A percentile compares a stretch with the other conserved stretches of the same genome.
Conservation (phyloP, 2,329 filamentous ascomycete species). For the Ophiostoma perfectum region DNA sequence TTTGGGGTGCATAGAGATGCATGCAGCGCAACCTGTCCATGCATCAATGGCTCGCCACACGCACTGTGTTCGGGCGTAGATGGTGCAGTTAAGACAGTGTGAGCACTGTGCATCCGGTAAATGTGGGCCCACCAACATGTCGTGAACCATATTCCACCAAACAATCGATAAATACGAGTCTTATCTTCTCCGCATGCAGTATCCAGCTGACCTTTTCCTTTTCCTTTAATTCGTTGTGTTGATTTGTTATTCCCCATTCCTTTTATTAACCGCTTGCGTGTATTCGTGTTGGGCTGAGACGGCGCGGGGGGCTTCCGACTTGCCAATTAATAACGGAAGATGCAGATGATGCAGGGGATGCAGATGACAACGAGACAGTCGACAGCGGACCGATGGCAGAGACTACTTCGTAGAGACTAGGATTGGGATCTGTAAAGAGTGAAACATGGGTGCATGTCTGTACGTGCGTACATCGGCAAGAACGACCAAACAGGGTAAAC, state of each 20-base stretch:
- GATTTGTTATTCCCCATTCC: background rate
- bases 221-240: background rate
- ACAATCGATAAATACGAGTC: background rate
- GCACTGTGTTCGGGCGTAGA: background rate
- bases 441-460: background rate
- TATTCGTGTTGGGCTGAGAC: background rate
- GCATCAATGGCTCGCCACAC: background rate
- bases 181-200: background rate
- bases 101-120: background rate
- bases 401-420: background rate
- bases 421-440: background rate
- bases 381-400: background rate
- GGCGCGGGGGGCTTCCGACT: background rate
- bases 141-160: background rate
- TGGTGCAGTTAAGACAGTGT: background rate
- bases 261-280: background rate
- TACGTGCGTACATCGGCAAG: background rate
- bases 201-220: background rate
- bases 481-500: background rate
- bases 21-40: background rate
- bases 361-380: background rate
- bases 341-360: background rate
- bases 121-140: background rate
- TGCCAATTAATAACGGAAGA: background rate
- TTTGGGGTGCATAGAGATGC: conserved; percentile 6